Percentiles rank a stretch among this genome's conserved stretches.
Conservation (phyloP, 306 rosid genomes). For the Prosopis cineraria region DNA sequence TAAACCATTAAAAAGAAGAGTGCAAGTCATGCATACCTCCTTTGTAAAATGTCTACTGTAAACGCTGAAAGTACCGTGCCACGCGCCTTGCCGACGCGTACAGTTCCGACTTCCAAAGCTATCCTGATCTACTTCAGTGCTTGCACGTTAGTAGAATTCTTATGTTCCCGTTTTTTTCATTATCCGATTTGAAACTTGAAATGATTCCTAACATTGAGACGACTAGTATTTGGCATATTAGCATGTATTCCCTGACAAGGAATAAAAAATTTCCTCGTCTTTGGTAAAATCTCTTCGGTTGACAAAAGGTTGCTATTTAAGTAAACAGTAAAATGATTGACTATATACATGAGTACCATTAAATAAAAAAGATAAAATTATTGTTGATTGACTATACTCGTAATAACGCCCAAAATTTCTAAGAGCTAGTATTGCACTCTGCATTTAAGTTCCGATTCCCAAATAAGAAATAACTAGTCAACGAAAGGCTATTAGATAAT, state of each 20-base stretch:
- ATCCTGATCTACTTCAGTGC: neutral
- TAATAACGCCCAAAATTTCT: neutral
- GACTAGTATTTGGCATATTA: neutral
- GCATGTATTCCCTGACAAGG: neutral
- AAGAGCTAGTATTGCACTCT: neutral
- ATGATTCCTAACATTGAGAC: slow-evolving; percentile 23
- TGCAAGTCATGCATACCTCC: slow-evolving; percentile 45
- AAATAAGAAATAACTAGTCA: neutral
- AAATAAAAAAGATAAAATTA: neutral
- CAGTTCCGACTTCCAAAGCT: neutral
- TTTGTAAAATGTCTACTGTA: slow-evolving; percentile 22
- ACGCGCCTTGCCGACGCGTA: slow-evolving; percentile 39
- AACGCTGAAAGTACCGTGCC: neutral
- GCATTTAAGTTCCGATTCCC: neutral
- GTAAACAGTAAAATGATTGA: neutral
- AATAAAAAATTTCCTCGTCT: neutral
- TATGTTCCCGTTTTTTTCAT: neutral
- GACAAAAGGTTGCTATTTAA: neutral
- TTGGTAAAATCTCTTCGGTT: neutral
- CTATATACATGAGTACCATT: neutral
- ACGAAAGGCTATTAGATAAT: neutral
- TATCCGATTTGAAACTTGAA: slow-evolving; percentile 16
- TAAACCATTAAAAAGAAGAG: slow-evolving; percentile 19
- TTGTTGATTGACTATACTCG: neutral
- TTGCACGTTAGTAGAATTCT: slow-evolving; percentile 17